A percentile compares a stretch with the other conserved stretches of the same genome.
Conservation (phyloP, 345 rosid species). For the Hevea brasiliensis region DNA sequence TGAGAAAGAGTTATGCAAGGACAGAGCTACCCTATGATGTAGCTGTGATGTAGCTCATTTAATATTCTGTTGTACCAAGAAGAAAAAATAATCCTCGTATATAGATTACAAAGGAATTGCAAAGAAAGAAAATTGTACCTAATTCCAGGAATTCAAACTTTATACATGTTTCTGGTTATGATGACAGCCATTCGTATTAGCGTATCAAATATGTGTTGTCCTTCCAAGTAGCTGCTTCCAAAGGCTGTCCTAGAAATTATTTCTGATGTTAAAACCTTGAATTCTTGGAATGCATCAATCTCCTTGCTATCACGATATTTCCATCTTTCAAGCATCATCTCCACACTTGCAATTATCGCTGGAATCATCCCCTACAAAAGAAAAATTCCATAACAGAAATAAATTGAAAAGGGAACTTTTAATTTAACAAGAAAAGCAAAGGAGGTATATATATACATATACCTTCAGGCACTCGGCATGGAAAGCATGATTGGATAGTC, state of each 20-base stretch:
- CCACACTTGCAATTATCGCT: conserved; percentile 37
- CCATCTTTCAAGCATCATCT: conserved; percentile 53
- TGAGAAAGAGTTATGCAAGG: too few species aligned
- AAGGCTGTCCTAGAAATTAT: conserved; percentile 51
- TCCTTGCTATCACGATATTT: conserved; percentile 31
- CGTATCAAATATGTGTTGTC: conserved; percentile 38
- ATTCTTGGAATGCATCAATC: conserved; percentile 40
- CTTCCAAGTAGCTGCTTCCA: conserved; percentile 48
- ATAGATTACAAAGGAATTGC: too few species aligned
- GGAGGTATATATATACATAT: neutral
- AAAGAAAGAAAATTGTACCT: conserved; percentile 16
- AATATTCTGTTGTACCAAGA: too few species aligned
- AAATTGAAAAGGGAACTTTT: neutral
- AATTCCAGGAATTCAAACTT: conserved; percentile 30
- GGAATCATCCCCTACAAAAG: conserved; percentile 36
- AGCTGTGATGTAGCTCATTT: too few species aligned
- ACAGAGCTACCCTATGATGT: too few species aligned
- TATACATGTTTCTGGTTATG: conserved; percentile 12
- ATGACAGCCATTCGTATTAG: conserved; percentile 17
- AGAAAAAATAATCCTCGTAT: too few species aligned
- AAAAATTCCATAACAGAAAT: neutral
- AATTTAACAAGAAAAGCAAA: neutral
- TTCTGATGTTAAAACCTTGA: conserved; percentile 45
- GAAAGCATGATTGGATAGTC: conserved; percentile 51
- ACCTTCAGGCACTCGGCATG: conserved; percentile 46